Evolutionary conservation across 768 basidiomycete species (phyloP), one percentile per base, ranked within the genome.

Genomic region (Boletus huronensis): DNA sequence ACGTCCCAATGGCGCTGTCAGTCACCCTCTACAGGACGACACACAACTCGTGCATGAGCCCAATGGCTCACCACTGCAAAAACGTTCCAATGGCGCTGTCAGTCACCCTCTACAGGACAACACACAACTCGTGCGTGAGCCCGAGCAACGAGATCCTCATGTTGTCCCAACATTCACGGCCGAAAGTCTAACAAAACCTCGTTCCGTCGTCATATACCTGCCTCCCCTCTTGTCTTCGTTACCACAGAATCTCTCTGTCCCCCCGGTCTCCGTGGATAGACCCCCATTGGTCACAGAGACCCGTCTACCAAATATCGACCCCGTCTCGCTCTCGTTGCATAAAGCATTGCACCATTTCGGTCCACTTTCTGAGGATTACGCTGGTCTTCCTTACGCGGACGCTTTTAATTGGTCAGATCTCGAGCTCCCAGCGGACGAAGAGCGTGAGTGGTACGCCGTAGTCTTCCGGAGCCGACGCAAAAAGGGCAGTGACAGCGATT

Each of bases 331-430:
- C 29, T 88, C 88, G 0, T 74, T 98, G 8, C 95, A 98, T 70
- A 87, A 85, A 67, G 90, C 91, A 0, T 73, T 97, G 39, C 91
- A 95, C 63, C 68, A 77, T 44, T 94, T 97, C 72, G 76, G 64
- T 21, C 90, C 91, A 0, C 62, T 74, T 36, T 79, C 76, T 8
- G 65, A 66, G 14, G 68, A 82, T 32, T 97, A 96, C 58, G 87
- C 92, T 0, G 63, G 56, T 10, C 70, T 70, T 4, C 75, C 83
- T 5, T 98, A 96, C 62, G 73, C 73, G 3, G 76, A 83, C 26
- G 89, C 91, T 2, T 98, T 98, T 77, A 97, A 97, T 69, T 98
- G 94, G 94, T 63, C 70, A 17, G 80, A 88, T 42, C 75, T 96
- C 2, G 65, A 69, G 4, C 76, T 96, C 14, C 86, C 87, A 2